phyloP scores from a whole-genome alignment of 176 grass and related monocot species.

The Poa annua region DNA sequence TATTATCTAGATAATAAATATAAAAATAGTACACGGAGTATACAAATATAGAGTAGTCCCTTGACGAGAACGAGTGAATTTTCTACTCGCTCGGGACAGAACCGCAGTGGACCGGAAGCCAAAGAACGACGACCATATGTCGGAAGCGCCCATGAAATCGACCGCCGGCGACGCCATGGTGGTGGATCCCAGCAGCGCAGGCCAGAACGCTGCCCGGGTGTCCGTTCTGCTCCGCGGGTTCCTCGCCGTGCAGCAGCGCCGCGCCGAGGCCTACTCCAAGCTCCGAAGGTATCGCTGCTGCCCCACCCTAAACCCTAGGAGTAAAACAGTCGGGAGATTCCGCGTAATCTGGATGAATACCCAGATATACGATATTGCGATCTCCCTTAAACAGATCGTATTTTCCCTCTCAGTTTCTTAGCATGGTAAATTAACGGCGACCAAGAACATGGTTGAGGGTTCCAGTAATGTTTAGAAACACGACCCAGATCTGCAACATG shows the following conservation, averaged over 20 bases:
- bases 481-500: neutral
- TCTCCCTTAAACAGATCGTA: neutral
- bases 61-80: no score
- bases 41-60: no score
- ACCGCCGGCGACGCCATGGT: conserved; percentile 42
- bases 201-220: conserved; percentile 32
- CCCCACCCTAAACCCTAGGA: conserved; percentile 32
- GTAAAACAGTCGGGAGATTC: neutral
- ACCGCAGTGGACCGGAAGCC: neutral
- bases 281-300: conserved; percentile 65
- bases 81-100: neutral
- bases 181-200: conserved; percentile 13
- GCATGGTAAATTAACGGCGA: neutral
- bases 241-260: conserved; percentile 82
- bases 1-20: no score
- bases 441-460: neutral
- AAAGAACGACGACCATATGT: conserved; percentile 29
- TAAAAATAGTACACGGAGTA: no score
- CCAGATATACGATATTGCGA: neutral
- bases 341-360: neutral
- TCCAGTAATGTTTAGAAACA: neutral
- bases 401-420: neutral
- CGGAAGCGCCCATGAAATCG: conserved; percentile 21
- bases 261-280: conserved; percentile 83
- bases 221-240: conserved; percentile 71